phyloP scores from a whole-genome alignment of 805 yeast species.

The Scheffersomyces coipomensis region DNA sequence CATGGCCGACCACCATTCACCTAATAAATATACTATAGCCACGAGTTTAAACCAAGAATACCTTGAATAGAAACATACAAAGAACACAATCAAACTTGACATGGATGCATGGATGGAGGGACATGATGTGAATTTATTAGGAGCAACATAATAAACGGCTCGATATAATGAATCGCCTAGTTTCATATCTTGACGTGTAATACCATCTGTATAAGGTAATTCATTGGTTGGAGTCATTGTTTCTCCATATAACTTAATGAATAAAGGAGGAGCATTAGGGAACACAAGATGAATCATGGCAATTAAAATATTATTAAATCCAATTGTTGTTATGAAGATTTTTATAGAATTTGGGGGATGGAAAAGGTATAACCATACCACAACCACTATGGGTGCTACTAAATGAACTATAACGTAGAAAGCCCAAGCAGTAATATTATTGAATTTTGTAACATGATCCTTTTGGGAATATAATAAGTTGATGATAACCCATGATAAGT shows the following conservation, averaged over 20 bases:
- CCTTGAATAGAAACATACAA: conserved; percentile 38
- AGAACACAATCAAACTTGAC: conserved; percentile 52
- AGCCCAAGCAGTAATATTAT: conserved; percentile 60
- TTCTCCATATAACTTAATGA: conserved; percentile 59
- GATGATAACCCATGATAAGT: conserved; percentile 47
- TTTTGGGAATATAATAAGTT: conserved; percentile 45
- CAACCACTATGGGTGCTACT: conserved; percentile 58
- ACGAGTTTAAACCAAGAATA: conserved; percentile 33
- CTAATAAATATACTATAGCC: conserved; percentile 42
- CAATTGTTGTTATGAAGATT: conserved; percentile 53
- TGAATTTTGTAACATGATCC: conserved; percentile 39
- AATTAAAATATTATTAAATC: conserved; percentile 59
- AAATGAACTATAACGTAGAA: conserved; percentile 63
- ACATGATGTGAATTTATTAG: conserved; percentile 68
- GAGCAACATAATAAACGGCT: conserved; percentile 63
- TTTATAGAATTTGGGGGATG: conserved; percentile 64
- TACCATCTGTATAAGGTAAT: conserved; percentile 73
- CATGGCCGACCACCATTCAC: conserved; percentile 77
- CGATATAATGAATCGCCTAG: conserved; percentile 60
- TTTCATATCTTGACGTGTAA: conserved; percentile 62
- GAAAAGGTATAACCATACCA: conserved; percentile 62
- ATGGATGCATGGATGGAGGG: conserved; percentile 66
- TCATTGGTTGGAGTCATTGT: conserved; percentile 56
- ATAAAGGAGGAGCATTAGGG: conserved; percentile 80
- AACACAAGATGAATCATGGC: conserved; percentile 58